Base-by-base conservation (phyloP, 495 filamentous ascomycete genomes). In the Podospora comata region DNA sequence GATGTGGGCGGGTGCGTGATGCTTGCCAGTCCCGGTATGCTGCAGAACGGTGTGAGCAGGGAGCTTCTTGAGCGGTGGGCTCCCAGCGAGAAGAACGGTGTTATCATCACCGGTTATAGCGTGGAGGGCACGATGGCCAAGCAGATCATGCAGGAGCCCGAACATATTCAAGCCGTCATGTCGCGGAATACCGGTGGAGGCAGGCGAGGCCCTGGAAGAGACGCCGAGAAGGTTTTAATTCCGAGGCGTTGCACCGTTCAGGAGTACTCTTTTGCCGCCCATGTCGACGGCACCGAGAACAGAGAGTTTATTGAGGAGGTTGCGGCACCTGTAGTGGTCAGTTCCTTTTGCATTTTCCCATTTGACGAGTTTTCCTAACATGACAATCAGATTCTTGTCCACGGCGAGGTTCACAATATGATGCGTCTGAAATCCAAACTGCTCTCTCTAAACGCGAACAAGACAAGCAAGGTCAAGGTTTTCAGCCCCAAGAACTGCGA, bases 41-140 rank as follows among this genome's bases (percentile, higher is more conserved):
- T 99, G 62, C 93, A 99, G 78, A 97, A 92, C 65, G 95, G 95
- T 53, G 93, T 96, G 30, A 96, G 92, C 70, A 84, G 95, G 72
- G 92, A 97, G 73, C 82, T 99, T 13, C 85, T 99, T 3, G 95
- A 99, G 79, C 79, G 95, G 72, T 99, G 95, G 95, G 93, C 94
- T 4, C 95, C 95, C 0, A 94, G 91, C 80, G 90, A 94, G 61
- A 91, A 92, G 75, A 99, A 99, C 78, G 95, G 96, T 13, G 90
- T 99, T 27, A 90, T 99, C 68, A 94, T 99, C 81, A 99, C 95
- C 4, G 95, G 95, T 74, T 99, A 99, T 79, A 95, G 91, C 65
- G 95, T 99, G 27, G 95, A 99, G 79, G 95, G 96, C 13, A 99
- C 95, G 2, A 98, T 99, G 96, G 95, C 93, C 44, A 97, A 97